Conservation (phyloP, 495 filamentous ascomycete species). For the Daldinia vernicosa region DNA sequence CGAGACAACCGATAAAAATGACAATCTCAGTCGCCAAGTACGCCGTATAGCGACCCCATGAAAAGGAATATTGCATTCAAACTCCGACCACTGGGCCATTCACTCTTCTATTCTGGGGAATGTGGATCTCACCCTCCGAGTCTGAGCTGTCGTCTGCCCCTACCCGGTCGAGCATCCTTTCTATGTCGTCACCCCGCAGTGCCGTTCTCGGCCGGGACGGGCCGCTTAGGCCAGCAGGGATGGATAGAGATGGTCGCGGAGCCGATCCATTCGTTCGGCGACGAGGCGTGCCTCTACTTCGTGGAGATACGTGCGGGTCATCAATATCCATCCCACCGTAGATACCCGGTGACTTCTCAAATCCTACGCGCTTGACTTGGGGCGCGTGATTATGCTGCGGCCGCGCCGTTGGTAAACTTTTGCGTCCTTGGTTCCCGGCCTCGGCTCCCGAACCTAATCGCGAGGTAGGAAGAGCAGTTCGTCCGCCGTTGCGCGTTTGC, state of each 20-base stretch:
- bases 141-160: constrained; percentile 56
- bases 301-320: constrained; percentile 49
- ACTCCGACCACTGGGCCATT: constrained; percentile 41
- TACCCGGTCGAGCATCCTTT: constrained; percentile 57
- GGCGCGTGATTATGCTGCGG: constrained; percentile 48
- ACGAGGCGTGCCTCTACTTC: constrained; percentile 52
- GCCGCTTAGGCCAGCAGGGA: constrained; percentile 51
- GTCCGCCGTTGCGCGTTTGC: constrained; percentile 33
- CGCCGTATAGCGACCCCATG: background rate
- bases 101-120: constrained; percentile 46
- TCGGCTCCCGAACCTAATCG: constrained; percentile 37
- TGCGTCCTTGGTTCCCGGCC: constrained; percentile 47
- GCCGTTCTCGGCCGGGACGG: constrained; percentile 47
- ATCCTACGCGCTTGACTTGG: constrained; percentile 56
- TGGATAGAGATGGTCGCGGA: constrained; percentile 48
- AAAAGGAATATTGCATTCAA: constrained; percentile 2
- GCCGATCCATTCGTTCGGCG: constrained; percentile 49
- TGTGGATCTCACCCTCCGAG: constrained; percentile 59
- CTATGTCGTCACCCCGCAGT: constrained; percentile 56
- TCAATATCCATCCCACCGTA: constrained; percentile 55
- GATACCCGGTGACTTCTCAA: constrained; percentile 54
- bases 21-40: constrained; percentile 10
- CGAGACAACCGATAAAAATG: constrained; percentile 15
- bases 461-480: constrained; percentile 55
- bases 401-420: constrained; percentile 56